Evolutionary conservation across 2,329 filamentous ascomycete species (phyloP), one percentile per base, ranked within the genome.

Genomic region (Graphium sp.): DNA sequence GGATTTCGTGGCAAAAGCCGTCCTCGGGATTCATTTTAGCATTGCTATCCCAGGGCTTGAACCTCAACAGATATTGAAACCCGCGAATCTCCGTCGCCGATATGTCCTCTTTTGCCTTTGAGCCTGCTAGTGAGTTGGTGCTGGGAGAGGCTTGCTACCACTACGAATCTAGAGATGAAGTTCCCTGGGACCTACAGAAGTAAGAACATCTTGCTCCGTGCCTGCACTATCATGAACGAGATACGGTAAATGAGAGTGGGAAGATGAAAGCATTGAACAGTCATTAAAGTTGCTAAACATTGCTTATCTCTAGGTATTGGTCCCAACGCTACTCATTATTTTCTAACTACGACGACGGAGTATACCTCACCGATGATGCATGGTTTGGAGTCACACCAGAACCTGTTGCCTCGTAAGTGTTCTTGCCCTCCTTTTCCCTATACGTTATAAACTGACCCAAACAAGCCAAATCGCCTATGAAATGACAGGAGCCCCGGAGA

Each of bases 371-470:
- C 1, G 75, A 92, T 47, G 77, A 87, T 53, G 79, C 84, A 30
- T 98, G 89, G 89, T 98, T 89, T 48, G 89, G 85, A 31, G 85
- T 95, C 6, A 98, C 91, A 0, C 85, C 89, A 10, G 87, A 98
- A 49, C 79, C 81, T 5, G 71, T 98, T 17, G 89, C 89, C 34
- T 73, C 65, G 81, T 89, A 58, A 42, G 62, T 55, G 33, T 28
- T 23, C 23, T 26, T 24, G 18, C 29, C 32, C 27, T 16, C 34
- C 37, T 29, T 37, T 24, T 7, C 4, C 12, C n/a, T 8, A 6
- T 21, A 12, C 7, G 13, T 14, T 19, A 12, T 29, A 12, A 29
- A 29, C 39, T 45, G 13, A 48, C 34, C 46, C 34, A 10, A 6
- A 22, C 15, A 36, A 77, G 80, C 34, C 72, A 76, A 53, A 82